Evolutionary conservation across 345 rosid genomes (phyloP), one percentile per base, ranked within the genome.

Genomic region (Linum lewisii): DNA sequence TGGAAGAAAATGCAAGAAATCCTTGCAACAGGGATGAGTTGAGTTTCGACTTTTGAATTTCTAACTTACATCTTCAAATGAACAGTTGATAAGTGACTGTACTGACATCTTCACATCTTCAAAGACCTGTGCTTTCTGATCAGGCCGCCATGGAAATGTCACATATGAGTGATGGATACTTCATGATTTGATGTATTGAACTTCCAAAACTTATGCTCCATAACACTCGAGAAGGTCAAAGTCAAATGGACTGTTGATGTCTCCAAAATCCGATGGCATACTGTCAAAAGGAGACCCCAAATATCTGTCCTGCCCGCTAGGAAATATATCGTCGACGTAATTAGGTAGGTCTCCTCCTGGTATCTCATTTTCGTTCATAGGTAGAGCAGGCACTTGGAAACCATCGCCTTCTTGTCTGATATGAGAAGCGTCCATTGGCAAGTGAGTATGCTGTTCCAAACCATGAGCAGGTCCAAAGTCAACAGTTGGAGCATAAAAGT

Each of bases 251-350:
- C 74, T 73, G 29, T 51, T 21, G 44, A 71, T 21, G 20, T 24
- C 59, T 50, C 59, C 82, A 32, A 69, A 79, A 70, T 74, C 84
- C 52, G 79, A 68, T 20, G 88, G 10, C 63, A 79, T 66, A 74
- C 67, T 75, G 36, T 64, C 59, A 23, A 80, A 72, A 1, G 95
- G 86, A 60, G 89, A 80, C 21, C 72, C 79, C 57, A 85, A 78
- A 60, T 67, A 75, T 57, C 78, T 73, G 3, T 83, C 86, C 71
- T 81, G 90, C 51, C 77, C 97, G 62, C 54, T 73, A 3, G 68
- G 82, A 68, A 76, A 81, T 45, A 72, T 22, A 51, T 81, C 83
- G 18, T 77, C 70, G 34, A 44, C 66, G 60, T 64, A 71, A 66
- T 65, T 74, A 44, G 69, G 79, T 65, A 81, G 60, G 6, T 72